These are phyloP conservation scores for Hydrangea macrophylla DNA, from an alignment of 148 eudicot species.

Conservation along the genomic window DNA sequence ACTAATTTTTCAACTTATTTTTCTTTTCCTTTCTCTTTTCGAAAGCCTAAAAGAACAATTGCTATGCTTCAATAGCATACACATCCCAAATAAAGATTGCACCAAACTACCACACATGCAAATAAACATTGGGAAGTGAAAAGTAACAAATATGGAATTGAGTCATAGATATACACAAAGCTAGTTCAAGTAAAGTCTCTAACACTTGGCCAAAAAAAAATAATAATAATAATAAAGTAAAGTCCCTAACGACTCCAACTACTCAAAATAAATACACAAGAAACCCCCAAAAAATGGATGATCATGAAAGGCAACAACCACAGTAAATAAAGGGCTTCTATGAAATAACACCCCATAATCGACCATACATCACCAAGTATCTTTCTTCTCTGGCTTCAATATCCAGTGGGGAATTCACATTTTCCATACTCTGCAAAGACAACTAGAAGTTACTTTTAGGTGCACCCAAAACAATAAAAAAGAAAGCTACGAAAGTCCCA, in stretches of 20 bases:
- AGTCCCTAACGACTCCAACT: neutral
- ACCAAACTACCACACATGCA: too few relatives aligned
- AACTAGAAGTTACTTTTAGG: neutral
- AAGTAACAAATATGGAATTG: neutral
- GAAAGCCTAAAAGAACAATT: too few relatives aligned
- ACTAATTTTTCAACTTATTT: too few relatives aligned
- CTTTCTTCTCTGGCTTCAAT: slow-evolving; percentile 23
- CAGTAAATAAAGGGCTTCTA: neutral
- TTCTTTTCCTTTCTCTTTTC: too few relatives aligned
- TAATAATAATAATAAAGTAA: too few relatives aligned
- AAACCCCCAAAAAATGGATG: neutral
- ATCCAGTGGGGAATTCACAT: slow-evolving; percentile 56
- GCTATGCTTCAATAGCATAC: too few relatives aligned
- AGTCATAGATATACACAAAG: neutral
- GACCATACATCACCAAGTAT: neutral
- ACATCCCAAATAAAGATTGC: too few relatives aligned
- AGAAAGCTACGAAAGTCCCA: too few relatives aligned
- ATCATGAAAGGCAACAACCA: neutral
- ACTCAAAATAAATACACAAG: neutral
- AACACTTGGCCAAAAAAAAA: too few relatives aligned
- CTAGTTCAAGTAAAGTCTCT: neutral
- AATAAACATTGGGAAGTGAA: neutral
- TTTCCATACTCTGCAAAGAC: slow-evolving; percentile 54
- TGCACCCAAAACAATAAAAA: neutral
- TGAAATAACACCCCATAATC: too few relatives aligned